These are phyloP conservation scores for Candida gorgasii DNA, from an alignment of 805 yeast genomes.

Conservation along the genomic window DNA sequence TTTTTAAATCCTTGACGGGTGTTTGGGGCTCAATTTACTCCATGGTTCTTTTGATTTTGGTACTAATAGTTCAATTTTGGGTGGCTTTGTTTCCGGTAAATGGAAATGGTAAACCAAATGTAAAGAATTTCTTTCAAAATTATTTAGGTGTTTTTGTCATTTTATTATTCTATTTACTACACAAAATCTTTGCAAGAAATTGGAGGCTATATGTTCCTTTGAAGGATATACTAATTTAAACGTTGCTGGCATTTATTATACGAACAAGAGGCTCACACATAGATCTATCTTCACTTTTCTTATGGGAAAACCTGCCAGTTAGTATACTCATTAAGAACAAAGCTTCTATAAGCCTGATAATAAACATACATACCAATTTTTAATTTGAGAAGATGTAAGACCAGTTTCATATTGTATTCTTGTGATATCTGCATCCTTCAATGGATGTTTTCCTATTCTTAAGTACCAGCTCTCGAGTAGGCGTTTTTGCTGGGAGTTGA, in stretches of 20 bases:
- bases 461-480: not conserved
- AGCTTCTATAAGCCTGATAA: no score
- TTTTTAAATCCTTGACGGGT: slow-evolving; percentile 36
- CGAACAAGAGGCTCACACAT: not conserved
- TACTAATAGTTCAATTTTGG: slow-evolving; percentile 39
- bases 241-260: not conserved
- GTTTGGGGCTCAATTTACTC: slow-evolving; percentile 38
- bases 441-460: not conserved
- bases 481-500: not conserved
- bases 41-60: slow-evolving; percentile 30
- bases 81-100: slow-evolving; percentile 40
- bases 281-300: not conserved
- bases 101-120: slow-evolving; percentile 28
- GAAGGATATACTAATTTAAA: slow-evolving; percentile 35
- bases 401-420: not conserved
- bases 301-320: not conserved
- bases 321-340: no score
- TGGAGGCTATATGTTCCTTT: slow-evolving; percentile 34
- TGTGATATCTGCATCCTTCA: not conserved
- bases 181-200: slow-evolving; percentile 36
- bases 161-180: slow-evolving; percentile 36
- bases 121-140: slow-evolving; percentile 36
- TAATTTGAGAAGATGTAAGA: slow-evolving; percentile 10
- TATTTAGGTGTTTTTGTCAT: slow-evolving; percentile 37
- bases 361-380: slow-evolving; percentile 17